A percentile compares a stretch with the other conserved stretches of the same genome.
Conservation (phyloP, 2,329 filamentous ascomycete species). For the Talaromyces sp. region DNA sequence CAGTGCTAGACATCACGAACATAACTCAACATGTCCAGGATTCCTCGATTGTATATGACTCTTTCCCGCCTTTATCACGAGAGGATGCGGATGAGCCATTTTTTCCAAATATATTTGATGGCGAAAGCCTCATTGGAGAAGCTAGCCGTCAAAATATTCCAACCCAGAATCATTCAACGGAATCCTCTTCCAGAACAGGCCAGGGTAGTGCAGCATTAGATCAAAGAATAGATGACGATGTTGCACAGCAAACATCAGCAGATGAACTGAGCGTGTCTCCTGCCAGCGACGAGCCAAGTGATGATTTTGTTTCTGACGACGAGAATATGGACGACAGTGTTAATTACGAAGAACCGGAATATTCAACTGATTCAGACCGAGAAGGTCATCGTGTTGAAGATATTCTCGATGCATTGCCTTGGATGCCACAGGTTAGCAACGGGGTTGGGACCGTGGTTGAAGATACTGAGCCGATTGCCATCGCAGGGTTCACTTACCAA, state of each 20-base stretch:
- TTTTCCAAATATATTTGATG: slow-evolving; percentile 24
- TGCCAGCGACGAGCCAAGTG: neutral
- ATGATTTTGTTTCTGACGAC: neutral
- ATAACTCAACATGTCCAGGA: slow-evolving; percentile 21
- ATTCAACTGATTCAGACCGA: neutral
- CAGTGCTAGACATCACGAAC: slow-evolving; percentile 25
- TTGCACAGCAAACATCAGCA: neutral
- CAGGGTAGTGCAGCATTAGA: neutral
- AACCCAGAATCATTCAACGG: neutral
- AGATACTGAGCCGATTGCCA: neutral
- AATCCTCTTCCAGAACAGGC: neutral
- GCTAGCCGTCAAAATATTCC: neutral
- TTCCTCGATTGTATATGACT: slow-evolving; percentile 23
- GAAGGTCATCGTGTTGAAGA: neutral
- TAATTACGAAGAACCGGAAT: neutral
- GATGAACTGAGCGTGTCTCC: neutral
- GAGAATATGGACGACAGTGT: neutral
- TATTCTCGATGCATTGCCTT: neutral
- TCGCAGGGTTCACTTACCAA: neutral
- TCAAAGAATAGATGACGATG: neutral
- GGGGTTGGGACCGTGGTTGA: neutral
- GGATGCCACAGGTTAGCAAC: neutral
- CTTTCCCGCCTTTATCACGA: slow-evolving; percentile 19
- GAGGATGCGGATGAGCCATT: slow-evolving; percentile 16
- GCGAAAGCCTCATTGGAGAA: slow-evolving; percentile 16